Evolutionary conservation across 345 rosid species (phyloP).

Genomic region (Mangifera indica): DNA sequence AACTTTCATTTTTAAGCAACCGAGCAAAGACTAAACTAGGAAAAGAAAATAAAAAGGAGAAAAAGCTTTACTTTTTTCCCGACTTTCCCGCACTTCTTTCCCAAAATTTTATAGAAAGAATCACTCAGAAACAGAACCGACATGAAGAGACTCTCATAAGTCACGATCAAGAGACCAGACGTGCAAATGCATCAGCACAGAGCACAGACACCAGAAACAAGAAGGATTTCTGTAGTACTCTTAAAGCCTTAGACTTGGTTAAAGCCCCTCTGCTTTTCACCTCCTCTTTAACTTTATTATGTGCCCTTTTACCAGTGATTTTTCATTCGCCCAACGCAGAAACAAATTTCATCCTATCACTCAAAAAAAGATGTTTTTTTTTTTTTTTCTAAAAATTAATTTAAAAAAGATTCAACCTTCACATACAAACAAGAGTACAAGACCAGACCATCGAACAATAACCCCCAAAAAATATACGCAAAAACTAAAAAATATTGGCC

Average conservation of each 20-base stretch:
- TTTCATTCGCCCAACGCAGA: neutral
- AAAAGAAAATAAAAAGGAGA: neutral
- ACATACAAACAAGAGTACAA: constrained; percentile 10
- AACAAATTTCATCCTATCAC: constrained; percentile 5
- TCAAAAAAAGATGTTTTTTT: neutral
- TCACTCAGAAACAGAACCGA: constrained; percentile 24
- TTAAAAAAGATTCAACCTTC: constrained; percentile 8
- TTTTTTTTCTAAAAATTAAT: neutral
- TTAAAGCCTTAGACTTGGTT: constrained; percentile 15
- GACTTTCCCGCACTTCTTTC: constrained; percentile 27
- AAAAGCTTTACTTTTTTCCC: constrained; percentile 28
- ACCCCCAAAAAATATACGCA: neutral
- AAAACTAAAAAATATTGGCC: neutral
- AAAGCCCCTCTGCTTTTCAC: constrained; percentile 1
- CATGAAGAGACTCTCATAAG: constrained; percentile 35
- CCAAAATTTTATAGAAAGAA: constrained; percentile 21
- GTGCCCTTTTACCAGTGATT: constrained; percentile 8
- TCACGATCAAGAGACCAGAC: constrained; percentile 42
- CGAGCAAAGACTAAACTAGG: neutral
- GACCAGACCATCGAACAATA: neutral
- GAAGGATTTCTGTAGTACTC: constrained; percentile 21
- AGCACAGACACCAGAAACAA: constrained; percentile 12
- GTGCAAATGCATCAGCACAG: constrained; percentile 32
- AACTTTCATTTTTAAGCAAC: constrained; percentile 30
- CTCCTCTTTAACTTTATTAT: neutral